Evolutionary conservation across 805 yeast species (phyloP).

Genomic region (Teunomyces barrocoloradensis): DNA sequence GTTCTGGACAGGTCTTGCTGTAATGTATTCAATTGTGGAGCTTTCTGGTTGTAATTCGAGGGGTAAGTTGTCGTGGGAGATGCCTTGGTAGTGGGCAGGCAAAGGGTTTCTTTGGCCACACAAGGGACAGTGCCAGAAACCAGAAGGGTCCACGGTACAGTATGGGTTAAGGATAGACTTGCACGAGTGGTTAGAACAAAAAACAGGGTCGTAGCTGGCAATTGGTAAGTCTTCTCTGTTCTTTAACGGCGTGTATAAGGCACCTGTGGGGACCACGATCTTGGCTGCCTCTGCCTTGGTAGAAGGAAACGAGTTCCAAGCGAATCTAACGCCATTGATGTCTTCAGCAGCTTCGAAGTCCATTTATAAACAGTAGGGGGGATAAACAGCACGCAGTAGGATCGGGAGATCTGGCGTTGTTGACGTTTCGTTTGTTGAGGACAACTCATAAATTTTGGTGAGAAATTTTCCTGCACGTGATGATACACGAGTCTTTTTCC

Average conservation of each 20-base stretch:
- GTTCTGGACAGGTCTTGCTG: slow-evolving; percentile 72
- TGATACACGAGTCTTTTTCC: neutral
- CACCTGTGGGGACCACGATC: slow-evolving; percentile 91
- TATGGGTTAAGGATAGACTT: slow-evolving; percentile 85
- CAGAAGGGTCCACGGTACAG: slow-evolving; percentile 72
- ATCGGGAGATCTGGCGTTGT: slow-evolving; percentile 3
- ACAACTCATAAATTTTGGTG: slow-evolving; percentile 8
- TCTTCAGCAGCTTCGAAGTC: slow-evolving; percentile 46
- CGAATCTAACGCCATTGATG: slow-evolving; percentile 43
- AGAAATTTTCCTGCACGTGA: slow-evolving; percentile 6
- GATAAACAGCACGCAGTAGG: slow-evolving; percentile 3
- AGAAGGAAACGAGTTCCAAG: slow-evolving; percentile 77
- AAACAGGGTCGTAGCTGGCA: slow-evolving; percentile 81
- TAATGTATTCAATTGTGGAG: slow-evolving; percentile 81
- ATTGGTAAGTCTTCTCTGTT: slow-evolving; percentile 71
- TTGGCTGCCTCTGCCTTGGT: slow-evolving; percentile 86
- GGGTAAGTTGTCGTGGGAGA: slow-evolving; percentile 76
- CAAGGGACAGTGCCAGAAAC: slow-evolving; percentile 85
- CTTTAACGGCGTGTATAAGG: slow-evolving; percentile 91
- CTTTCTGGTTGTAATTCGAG: slow-evolving; percentile 67
- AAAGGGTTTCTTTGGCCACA: slow-evolving; percentile 76
- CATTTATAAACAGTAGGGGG: slow-evolving; percentile 17
- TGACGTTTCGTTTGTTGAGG: slow-evolving; percentile 8
- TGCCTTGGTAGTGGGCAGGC: slow-evolving; percentile 77
- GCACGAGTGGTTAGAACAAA: slow-evolving; percentile 75